These are phyloP conservation scores for Termitomyces eurrhizus DNA, from an alignment of 768 basidiomycete genomes.

Conservation along the genomic window DNA sequence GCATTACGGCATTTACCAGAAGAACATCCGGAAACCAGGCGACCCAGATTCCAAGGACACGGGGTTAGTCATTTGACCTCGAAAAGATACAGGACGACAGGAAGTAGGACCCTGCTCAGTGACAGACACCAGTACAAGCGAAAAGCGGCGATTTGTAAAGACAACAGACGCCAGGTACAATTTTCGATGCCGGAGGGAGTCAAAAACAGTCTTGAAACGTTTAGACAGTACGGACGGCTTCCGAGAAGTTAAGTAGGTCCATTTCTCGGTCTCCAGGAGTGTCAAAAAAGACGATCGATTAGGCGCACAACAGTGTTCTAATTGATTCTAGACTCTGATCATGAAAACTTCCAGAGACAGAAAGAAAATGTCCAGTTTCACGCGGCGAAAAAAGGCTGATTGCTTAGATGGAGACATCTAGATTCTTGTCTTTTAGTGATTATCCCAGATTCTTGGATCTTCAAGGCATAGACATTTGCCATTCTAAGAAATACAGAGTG, in stretches of 20 bases:
- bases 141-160: not conserved
- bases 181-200: not conserved
- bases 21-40: constrained; percentile 8
- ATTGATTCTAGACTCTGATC: too few relatives aligned
- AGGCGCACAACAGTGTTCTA: not conserved
- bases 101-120: not conserved
- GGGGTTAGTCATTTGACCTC: not conserved
- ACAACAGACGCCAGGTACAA: not conserved
- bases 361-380: too few relatives aligned
- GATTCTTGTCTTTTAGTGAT: not conserved
- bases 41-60: not conserved
- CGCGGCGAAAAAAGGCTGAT: too few relatives aligned
- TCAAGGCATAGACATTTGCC: not conserved
- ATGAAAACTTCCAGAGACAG: too few relatives aligned
- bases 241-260: not conserved
- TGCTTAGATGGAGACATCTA: too few relatives aligned
- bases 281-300: not conserved
- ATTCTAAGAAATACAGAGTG: not conserved
- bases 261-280: not conserved
- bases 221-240: not conserved
- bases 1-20: constrained; percentile 16
- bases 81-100: not conserved
- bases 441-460: not conserved
- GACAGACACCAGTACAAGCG: not conserved
- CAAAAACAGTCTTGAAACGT: not conserved